Conservation (phyloP, 352 stramenopile genomes). For the Globisporangium spiculum region DNA sequence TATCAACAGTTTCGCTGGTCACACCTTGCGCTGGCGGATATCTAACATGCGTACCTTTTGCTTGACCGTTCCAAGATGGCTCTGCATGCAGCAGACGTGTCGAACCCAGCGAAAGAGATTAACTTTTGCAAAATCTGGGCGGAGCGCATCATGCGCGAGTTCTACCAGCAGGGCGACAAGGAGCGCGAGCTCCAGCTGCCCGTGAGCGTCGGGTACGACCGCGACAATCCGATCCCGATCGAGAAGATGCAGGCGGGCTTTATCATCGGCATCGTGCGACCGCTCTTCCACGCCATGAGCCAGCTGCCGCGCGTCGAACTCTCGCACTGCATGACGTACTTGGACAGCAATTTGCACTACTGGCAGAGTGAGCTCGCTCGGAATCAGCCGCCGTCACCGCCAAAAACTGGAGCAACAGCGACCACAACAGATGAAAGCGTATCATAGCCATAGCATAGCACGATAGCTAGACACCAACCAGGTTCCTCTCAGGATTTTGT, state of each 20-base stretch:
- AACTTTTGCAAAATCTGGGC: constrained; percentile 82
- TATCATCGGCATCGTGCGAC: constrained; percentile 91
- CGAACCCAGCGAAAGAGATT: constrained; percentile 88
- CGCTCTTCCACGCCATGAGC: constrained; percentile 62
- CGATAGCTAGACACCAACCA: neutral
- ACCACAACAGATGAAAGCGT: constrained; percentile 10
- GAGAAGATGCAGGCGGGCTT: constrained; percentile 93
- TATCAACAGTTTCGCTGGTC: neutral
- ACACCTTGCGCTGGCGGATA: neutral
- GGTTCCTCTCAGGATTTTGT: neutral
- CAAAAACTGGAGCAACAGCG: constrained; percentile 13
- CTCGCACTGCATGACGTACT: constrained; percentile 55
- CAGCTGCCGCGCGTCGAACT: constrained; percentile 51
- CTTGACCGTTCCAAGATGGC: constrained; percentile 41
- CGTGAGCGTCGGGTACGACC: constrained; percentile 89
- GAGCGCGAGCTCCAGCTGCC: constrained; percentile 86
- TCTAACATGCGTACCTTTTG: neutral
- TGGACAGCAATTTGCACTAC: constrained; percentile 63
- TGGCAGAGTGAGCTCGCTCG: constrained; percentile 70
- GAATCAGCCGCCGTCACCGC: constrained; percentile 24
- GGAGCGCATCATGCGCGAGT: constrained; percentile 90
- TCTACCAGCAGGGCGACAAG: constrained; percentile 94
- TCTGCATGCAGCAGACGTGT: constrained; percentile 92
- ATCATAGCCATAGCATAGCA: constrained; percentile 1
- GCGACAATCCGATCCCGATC: constrained; percentile 79